Conservation (phyloP, 495 filamentous ascomycete genomes). For the Acidiella bohemica region DNA sequence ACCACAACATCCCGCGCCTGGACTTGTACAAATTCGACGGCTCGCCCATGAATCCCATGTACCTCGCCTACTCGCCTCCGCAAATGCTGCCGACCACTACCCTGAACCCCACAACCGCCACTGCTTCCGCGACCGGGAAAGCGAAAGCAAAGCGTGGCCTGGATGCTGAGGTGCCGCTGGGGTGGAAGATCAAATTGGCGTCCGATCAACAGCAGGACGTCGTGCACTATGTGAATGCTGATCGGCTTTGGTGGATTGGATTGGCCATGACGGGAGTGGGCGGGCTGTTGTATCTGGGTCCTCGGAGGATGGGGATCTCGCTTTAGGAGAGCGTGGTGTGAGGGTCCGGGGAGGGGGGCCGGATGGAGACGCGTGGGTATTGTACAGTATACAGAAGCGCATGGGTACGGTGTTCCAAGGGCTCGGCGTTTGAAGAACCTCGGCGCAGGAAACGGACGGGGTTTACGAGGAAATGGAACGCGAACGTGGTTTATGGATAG, state of each 20-base stretch:
- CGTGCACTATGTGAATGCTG: conserved; percentile 36
- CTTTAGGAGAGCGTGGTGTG: conserved; percentile 3
- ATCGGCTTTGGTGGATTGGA: conserved; percentile 59
- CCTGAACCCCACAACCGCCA: conserved; percentile 35
- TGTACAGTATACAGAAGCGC: not conserved
- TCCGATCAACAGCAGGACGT: conserved; percentile 28
- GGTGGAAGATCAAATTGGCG: conserved; percentile 27
- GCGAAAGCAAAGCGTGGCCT: not conserved
- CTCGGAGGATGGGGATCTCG: conserved; percentile 20
- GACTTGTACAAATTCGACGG: conserved; percentile 55
- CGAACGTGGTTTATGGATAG: no score
- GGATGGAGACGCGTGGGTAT: not conserved
- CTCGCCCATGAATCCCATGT: conserved; percentile 58
- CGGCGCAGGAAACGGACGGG: no score
- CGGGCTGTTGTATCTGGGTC: conserved; percentile 35
- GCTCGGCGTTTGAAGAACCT: no score
- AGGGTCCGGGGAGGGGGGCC: no score
- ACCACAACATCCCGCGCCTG: conserved; percentile 49
- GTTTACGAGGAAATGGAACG: no score
- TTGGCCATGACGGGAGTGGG: conserved; percentile 53
- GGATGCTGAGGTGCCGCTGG: conserved; percentile 27
- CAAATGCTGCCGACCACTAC: conserved; percentile 64
- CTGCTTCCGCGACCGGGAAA: conserved; percentile 27
- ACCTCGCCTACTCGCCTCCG: conserved; percentile 52
- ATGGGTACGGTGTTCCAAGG: not conserved